These are phyloP conservation scores for Obba rivulosa DNA, from an alignment of 768 basidiomycete species.

Conservation along the genomic window DNA sequence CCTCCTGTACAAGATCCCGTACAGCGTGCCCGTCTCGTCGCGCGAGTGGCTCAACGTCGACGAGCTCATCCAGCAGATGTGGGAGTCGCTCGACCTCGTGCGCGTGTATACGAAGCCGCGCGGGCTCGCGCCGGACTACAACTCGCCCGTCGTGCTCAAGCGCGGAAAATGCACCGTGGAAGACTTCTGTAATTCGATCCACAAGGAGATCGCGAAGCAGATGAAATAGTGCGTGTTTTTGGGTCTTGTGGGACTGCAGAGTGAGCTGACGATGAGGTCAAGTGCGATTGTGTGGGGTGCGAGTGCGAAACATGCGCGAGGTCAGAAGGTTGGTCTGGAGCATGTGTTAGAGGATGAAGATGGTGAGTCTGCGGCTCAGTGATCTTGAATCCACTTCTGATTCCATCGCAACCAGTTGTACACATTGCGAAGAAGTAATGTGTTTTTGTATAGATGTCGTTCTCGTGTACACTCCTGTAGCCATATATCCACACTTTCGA, in stretches of 20 bases:
- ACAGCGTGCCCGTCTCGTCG: slow-evolving; percentile 92
- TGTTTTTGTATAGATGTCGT: background rate
- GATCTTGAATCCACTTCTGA: background rate
- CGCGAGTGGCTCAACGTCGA: slow-evolving; percentile 96
- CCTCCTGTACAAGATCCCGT: slow-evolving; percentile 91
- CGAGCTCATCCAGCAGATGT: slow-evolving; percentile 90
- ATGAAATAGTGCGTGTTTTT: slow-evolving; percentile 78
- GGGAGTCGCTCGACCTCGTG: slow-evolving; percentile 87
- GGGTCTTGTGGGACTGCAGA: background rate
- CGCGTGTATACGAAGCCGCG: slow-evolving; percentile 97
- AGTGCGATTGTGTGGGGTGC: slow-evolving; percentile 94
- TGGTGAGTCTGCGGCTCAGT: slow-evolving; percentile 38
- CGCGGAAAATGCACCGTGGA: slow-evolving; percentile 63
- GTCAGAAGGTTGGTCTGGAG: slow-evolving; percentile 91
- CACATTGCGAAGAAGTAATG: slow-evolving; percentile 21
- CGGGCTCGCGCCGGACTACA: slow-evolving; percentile 87
- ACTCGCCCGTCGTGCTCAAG: slow-evolving; percentile 81
- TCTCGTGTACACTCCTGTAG: background rate
- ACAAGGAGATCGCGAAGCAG: slow-evolving; percentile 96
- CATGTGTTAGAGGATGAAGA: slow-evolving; percentile 88
- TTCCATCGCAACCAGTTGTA: slow-evolving; percentile 11
- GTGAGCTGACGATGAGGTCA: background rate
- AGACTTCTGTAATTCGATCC: slow-evolving; percentile 89
- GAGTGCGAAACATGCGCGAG: slow-evolving; percentile 94
- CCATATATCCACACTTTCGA: background rate